These are phyloP conservation scores for Naematelia encephala DNA, from an alignment of 768 basidiomycete species.

Conservation along the genomic window DNA sequence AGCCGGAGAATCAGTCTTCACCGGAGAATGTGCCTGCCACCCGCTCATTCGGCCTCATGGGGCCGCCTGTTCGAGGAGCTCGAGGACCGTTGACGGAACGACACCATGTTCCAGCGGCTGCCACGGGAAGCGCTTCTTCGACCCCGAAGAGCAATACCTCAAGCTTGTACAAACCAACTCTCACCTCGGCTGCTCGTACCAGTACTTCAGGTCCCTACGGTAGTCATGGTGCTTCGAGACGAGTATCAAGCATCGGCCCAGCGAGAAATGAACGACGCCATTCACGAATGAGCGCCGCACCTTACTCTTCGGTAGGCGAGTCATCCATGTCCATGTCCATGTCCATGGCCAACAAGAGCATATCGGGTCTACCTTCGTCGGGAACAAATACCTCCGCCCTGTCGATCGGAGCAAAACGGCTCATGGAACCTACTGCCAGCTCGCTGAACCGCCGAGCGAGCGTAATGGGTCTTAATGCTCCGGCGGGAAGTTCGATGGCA, in stretches of 20 bases:
- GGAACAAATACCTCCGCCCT: slow-evolving; percentile 13
- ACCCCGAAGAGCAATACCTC: slow-evolving; percentile 10
- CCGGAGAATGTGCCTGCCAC: neutral
- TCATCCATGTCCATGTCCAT: slow-evolving; percentile 3
- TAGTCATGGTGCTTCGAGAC: neutral
- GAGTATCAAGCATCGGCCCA: slow-evolving; percentile 19
- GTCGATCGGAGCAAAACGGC: slow-evolving; percentile 14
- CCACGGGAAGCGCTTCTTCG: slow-evolving; percentile 7
- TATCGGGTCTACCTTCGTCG: neutral
- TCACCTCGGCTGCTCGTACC: slow-evolving; percentile 16
- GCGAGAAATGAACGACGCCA: slow-evolving; percentile 17
- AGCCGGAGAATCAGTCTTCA: slow-evolving; percentile 6
- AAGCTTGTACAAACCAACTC: slow-evolving; percentile 20
- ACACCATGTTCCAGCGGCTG: slow-evolving; percentile 4
- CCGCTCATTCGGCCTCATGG: slow-evolving; percentile 13
- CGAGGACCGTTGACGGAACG: slow-evolving; percentile 17
- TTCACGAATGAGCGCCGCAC: slow-evolving; percentile 7
- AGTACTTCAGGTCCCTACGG: neutral
- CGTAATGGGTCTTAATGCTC: neutral
- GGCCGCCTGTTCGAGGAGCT: slow-evolving; percentile 14
- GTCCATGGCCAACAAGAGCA: neutral
- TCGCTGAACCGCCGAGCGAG: neutral
- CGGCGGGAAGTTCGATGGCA: neutral
- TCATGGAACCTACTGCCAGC: neutral
- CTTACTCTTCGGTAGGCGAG: slow-evolving; percentile 1